These are phyloP conservation scores for Helichrysum umbraculigerum DNA, from an alignment of 129 eudicot species.

Conservation along the genomic window DNA sequence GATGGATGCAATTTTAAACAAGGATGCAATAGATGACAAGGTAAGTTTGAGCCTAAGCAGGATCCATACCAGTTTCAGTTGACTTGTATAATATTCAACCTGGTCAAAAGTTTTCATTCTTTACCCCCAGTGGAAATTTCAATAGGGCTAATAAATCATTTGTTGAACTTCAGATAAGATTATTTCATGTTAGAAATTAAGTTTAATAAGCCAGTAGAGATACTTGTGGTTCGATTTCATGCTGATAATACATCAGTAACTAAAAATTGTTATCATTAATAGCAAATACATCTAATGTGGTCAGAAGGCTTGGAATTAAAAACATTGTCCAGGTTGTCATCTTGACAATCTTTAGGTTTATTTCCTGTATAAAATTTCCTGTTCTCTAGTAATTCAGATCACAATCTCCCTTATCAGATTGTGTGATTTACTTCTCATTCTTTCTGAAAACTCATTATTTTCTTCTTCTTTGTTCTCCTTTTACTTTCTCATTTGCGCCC, in stretches of 20 bases:
- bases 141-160: background rate
- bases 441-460: too few relatives aligned
- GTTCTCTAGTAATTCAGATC: background rate
- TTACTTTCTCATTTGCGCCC: too few relatives aligned
- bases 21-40: conserved; percentile 96
- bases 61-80: background rate
- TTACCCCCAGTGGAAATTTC: background rate
- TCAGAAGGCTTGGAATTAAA: background rate
- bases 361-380: background rate
- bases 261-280: background rate
- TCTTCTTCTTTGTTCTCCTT: too few relatives aligned
- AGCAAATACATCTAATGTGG: background rate
- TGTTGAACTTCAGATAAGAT: background rate
- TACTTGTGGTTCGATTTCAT: background rate
- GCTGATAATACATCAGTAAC: background rate
- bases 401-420: too few relatives aligned
- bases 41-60: conserved; percentile 41
- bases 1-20: conserved; percentile 88
- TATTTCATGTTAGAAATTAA: background rate
- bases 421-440: too few relatives aligned
- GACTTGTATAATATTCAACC: background rate
- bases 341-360: background rate
- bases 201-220: background rate
- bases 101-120: background rate
- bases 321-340: background rate